Evolutionary conservation across 208 protist species (phyloP), one percentile per base, ranked within the genome.

Genomic region (Kentomonas sorsogonicus): DNA sequence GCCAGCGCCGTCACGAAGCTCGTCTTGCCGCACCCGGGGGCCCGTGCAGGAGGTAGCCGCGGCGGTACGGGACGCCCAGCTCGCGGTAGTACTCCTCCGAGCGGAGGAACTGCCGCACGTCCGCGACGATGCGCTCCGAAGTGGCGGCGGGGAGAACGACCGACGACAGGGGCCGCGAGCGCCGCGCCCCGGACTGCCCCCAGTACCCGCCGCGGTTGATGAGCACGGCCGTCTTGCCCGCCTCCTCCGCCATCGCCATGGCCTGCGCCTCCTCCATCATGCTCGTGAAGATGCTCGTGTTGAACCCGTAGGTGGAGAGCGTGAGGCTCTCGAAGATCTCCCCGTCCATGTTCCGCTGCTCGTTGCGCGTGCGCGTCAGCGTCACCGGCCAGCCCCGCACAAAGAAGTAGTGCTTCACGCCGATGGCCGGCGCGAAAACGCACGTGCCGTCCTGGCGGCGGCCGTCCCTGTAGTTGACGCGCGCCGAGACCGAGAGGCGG

Each of bases 1-100:
- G 97, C 97, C 1, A 98, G 66, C 13, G 92, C 94, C 60, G 86
- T 83, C 13, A 98, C 89, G 57, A 93, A 91, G 25, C 83, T 93
- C 18, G 86, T 93, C 68, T 98, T 98, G 29, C 97, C 97, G 48
- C 89, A 94, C 4, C 96, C 3, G 96, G 96, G 20, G 93, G 93
- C 0, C 96, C 96, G 69, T 97, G 88, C 15, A 98, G 66, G 6
- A 98, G 72, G 65, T 97, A 96, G n/a, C 93, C 93, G 29, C 97
- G 78, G 38, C 96, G 83, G 76, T 98, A 98, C 11, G 95, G 93
- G 30, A 98, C 92, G 18, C 96, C 97, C 13, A 94, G 79, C 20
- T 90, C 62, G 11, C 79, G 65, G 77, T 98, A 98, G 72, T 95
- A 98, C 7, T 77, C 47, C 16, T 66, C 68, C 18, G 79, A 87